These are phyloP conservation scores for Favolaschia claudopus DNA, from an alignment of 768 basidiomycete genomes.

Conservation along the genomic window DNA sequence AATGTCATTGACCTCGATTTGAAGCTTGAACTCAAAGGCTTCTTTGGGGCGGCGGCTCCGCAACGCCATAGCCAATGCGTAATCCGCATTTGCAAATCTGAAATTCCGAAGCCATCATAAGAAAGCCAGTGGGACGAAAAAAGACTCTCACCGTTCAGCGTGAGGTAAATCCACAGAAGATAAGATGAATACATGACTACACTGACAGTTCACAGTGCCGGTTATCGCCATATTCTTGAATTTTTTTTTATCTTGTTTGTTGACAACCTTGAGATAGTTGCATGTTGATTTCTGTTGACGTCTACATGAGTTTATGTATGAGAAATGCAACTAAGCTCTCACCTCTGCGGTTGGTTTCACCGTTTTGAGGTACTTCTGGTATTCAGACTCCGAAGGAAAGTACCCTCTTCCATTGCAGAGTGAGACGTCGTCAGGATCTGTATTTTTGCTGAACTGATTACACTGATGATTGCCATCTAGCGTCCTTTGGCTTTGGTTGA, in stretches of 20 bases:
- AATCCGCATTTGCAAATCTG: too few relatives aligned
- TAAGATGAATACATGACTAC: not conserved
- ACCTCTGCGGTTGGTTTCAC: not conserved
- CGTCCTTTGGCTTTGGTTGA: not conserved
- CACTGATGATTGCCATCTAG: slow-evolving; percentile 8
- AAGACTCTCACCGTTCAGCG: not conserved
- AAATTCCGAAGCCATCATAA: not conserved
- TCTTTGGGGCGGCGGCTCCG: not conserved
- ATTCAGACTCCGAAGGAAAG: not conserved
- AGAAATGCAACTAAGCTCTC: too few relatives aligned
- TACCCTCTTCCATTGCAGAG: not conserved
- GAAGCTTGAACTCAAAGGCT: not conserved
- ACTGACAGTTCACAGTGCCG: not conserved
- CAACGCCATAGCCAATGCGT: not conserved
- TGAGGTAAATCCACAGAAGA: not conserved
- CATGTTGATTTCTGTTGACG: not conserved
- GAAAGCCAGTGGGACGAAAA: too few relatives aligned
- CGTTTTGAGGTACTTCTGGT: slow-evolving; percentile 3
- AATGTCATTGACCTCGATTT: not conserved
- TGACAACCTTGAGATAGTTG: not conserved
- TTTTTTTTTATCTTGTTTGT: not conserved
- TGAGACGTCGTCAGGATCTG: slow-evolving; percentile 6
- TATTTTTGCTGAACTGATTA: slow-evolving; percentile 7
- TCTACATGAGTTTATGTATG: too few relatives aligned
- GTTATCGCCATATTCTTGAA: not conserved